Conservation (phyloP, 768 basidiomycete species). For the Candolleomyces eurysporus region DNA sequence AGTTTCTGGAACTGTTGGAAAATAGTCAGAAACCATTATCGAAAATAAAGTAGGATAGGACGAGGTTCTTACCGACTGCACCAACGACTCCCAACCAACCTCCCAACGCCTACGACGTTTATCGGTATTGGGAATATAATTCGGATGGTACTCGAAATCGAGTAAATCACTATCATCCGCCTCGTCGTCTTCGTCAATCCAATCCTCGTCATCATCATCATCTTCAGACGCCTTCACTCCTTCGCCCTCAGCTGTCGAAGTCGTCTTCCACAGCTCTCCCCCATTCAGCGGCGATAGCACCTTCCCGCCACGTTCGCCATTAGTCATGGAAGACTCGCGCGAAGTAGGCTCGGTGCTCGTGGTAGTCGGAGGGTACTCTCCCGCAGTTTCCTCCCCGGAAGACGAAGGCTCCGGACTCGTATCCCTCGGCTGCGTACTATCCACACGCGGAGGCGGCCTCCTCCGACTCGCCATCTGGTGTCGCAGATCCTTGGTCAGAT, state of each 20-base stretch:
- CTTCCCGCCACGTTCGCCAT: too few species aligned
- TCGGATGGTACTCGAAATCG: constrained; percentile 75
- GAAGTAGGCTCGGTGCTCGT: constrained; percentile 18
- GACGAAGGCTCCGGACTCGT: constrained; percentile 77
- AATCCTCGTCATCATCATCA: constrained; percentile 53
- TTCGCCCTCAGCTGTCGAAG: background rate
- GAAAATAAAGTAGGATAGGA: constrained; percentile 5
- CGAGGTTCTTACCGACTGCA: constrained; percentile 57
- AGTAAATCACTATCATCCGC: constrained; percentile 69
- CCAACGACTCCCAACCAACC: constrained; percentile 68
- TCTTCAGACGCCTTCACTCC: constrained; percentile 10
- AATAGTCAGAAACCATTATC: background rate
- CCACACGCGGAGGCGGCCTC: constrained; percentile 73
- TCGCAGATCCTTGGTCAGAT: constrained; percentile 17
- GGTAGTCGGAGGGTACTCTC: constrained; percentile 41
- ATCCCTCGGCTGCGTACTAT: constrained; percentile 80
- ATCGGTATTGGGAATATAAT: constrained; percentile 62
- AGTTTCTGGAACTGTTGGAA: constrained; percentile 64
- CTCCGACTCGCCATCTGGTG: constrained; percentile 29
- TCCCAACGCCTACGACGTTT: constrained; percentile 75
- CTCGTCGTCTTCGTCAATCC: constrained; percentile 74
- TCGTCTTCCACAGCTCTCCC: background rate
- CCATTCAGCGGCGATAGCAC: too few species aligned
- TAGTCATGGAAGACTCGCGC: background rate
- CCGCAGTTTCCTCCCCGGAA: constrained; percentile 78